Conservation (phyloP, 164 flowering plant genomes). For the Tetrastigma voinierianum region DNA sequence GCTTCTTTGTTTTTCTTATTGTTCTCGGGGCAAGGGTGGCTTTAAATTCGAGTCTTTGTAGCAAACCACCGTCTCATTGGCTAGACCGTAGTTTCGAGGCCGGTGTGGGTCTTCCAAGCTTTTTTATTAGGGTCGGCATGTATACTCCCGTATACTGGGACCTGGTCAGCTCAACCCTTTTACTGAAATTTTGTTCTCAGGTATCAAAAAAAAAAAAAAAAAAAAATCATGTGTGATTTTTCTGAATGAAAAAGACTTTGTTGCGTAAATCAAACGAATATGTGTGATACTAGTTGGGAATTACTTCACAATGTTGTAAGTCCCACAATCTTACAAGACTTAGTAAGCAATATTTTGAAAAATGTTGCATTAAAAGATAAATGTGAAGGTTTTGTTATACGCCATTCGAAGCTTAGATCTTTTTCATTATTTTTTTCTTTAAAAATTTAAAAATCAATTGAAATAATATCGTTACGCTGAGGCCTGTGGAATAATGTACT, state of each 20-base stretch:
- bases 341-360: conserved; percentile 49
- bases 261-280: conserved; percentile 42
- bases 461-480: conserved; percentile 26
- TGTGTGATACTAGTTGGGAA: conserved; percentile 82
- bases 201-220: too few relatives aligned
- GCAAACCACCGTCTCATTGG: too few relatives aligned
- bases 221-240: too few relatives aligned
- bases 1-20: too few relatives aligned
- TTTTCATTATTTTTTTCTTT: background rate
- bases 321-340: conserved; percentile 36
- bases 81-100: too few relatives aligned
- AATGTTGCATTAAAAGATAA: conserved; percentile 58
- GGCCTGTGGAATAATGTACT: conserved; percentile 50
- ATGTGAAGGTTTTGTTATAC: conserved; percentile 51
- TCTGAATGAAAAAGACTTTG: background rate
- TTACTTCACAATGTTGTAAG: conserved; percentile 64
- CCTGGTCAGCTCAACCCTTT: too few relatives aligned
- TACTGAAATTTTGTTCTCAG: too few relatives aligned
- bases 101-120: too few relatives aligned
- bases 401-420: background rate
- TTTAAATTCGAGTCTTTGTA: too few relatives aligned
- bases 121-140: too few relatives aligned
- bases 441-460: background rate
- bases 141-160: too few relatives aligned
- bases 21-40: too few relatives aligned